Conservation (phyloP, 129 eudicot species). For the Glebionis coronaria region DNA sequence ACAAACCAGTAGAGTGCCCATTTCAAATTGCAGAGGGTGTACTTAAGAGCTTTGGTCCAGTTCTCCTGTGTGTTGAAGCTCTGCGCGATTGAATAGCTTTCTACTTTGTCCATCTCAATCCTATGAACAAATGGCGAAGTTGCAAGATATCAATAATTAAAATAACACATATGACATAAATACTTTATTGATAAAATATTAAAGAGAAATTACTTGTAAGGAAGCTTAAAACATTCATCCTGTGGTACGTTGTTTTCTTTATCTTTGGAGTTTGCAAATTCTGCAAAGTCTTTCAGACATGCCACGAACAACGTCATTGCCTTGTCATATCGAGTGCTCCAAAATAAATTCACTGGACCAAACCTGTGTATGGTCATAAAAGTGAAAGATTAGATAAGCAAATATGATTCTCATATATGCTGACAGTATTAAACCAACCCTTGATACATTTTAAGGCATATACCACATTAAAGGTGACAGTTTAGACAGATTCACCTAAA, state of each 20-base stretch:
- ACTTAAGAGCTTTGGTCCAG: slow-evolving; percentile 98
- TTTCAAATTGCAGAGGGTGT: slow-evolving; percentile 88
- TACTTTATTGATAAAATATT: not conserved
- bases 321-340: slow-evolving; percentile 98
- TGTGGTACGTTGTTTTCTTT: slow-evolving; percentile 82
- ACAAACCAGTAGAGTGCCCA: slow-evolving; percentile 99
- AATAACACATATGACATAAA: not conserved
- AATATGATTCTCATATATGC: not conserved
- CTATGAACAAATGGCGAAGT: slow-evolving; percentile 32
- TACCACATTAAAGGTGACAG: not conserved
- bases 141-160: not conserved
- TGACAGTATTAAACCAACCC: not conserved
- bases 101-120: slow-evolving; percentile 89
- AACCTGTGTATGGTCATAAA: slow-evolving; percentile 42
- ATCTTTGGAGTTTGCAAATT: slow-evolving; percentile 83
- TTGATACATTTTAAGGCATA: not conserved
- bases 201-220: slow-evolving; percentile 66
- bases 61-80: slow-evolving; percentile 91
- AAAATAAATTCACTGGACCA: slow-evolving; percentile 94
- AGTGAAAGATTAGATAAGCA: not conserved
- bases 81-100: slow-evolving; percentile 79
- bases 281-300: slow-evolving; percentile 86
- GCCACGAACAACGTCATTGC: slow-evolving; percentile 93
- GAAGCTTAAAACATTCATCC: slow-evolving; percentile 88
- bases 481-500: too few relatives aligned